Conservation (phyloP, 805 yeast species). For the Ascoidea tarda region DNA sequence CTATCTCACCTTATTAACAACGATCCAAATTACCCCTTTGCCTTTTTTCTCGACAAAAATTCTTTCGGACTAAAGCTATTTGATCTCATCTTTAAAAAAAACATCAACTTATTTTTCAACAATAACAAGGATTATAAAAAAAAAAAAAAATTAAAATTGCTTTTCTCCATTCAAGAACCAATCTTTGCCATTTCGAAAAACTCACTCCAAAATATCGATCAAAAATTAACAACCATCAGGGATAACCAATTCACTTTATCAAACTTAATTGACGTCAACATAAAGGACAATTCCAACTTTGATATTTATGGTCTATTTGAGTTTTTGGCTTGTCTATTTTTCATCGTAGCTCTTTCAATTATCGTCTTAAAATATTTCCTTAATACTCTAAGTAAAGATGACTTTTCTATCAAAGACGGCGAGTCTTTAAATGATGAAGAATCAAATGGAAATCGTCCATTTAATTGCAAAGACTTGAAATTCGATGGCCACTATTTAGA, state of each 20-base stretch:
- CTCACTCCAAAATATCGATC: background rate
- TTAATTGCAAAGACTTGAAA: conserved; percentile 25
- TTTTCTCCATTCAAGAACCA: conserved; percentile 17
- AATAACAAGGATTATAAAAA: conserved; percentile 1
- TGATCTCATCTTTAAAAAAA: background rate
- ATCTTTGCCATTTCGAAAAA: conserved; percentile 8
- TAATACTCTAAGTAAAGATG: conserved; percentile 3
- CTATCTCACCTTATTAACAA: background rate
- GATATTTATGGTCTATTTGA: conserved; percentile 42
- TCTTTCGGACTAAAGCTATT: conserved; percentile 17
- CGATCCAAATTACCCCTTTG: conserved; percentile 5
- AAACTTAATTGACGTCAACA: conserved; percentile 11
- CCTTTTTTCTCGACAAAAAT: conserved; percentile 16
- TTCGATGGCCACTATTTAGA: conserved; percentile 47
- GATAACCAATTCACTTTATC: background rate
- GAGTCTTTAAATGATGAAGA: conserved; percentile 3
- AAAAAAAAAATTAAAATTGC: conserved; percentile 5
- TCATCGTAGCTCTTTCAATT: conserved; percentile 35
- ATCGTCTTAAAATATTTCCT: conserved; percentile 28
- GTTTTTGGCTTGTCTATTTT: conserved; percentile 32
- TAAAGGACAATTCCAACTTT: conserved; percentile 24
- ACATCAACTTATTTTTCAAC: background rate
- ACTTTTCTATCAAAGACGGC: conserved; percentile 8
- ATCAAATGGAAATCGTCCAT: conserved; percentile 6
- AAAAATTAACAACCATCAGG: background rate